Evolutionary conservation across 352 stramenopile species (phyloP).

Genomic region (Globisporangium sylvaticum): DNA sequence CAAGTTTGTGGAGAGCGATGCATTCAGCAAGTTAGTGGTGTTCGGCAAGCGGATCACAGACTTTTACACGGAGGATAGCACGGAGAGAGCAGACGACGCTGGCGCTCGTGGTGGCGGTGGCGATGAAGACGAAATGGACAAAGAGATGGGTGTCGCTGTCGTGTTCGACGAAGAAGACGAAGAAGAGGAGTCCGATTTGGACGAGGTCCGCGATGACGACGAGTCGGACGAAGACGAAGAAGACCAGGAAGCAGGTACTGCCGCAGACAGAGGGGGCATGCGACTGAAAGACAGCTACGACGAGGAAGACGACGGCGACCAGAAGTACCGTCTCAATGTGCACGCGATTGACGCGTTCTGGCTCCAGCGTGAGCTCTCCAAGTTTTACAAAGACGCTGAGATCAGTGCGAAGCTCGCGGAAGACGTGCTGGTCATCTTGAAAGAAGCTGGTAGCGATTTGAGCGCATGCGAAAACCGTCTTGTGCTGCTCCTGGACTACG

Average conservation of each 20-base stretch:
- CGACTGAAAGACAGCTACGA: constrained; percentile 69
- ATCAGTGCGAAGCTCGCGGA: constrained; percentile 90
- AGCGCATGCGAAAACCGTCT: constrained; percentile 96
- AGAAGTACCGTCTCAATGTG: constrained; percentile 84
- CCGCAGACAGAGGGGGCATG: constrained; percentile 44
- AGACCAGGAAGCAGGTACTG: constrained; percentile 45
- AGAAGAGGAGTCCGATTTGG: constrained; percentile 91
- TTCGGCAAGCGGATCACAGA: constrained; percentile 88
- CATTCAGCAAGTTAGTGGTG: constrained; percentile 82
- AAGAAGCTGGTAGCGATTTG: constrained; percentile 60
- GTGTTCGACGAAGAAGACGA: constrained; percentile 98
- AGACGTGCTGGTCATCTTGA: constrained; percentile 81
- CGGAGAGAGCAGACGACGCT: constrained; percentile 20
- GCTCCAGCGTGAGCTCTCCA: constrained; percentile 95
- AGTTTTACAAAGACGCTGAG: constrained; percentile 95
- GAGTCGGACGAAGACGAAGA: constrained; percentile 54
- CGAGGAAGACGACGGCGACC: constrained; percentile 61
- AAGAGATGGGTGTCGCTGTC: constrained; percentile 97
- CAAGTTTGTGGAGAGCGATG: constrained; percentile 63
- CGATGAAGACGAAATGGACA: constrained; percentile 85
- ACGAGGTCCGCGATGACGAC: constrained; percentile 80
- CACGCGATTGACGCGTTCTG: constrained; percentile 98
- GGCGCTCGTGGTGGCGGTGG: constrained; percentile 33
- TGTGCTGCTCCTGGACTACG: constrained; percentile 96
- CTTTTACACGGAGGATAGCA: constrained; percentile 51